Evolutionary conservation across 148 eudicot genomes (phyloP), one percentile per base, ranked within the genome.

Genomic region (Rheum nobile): DNA sequence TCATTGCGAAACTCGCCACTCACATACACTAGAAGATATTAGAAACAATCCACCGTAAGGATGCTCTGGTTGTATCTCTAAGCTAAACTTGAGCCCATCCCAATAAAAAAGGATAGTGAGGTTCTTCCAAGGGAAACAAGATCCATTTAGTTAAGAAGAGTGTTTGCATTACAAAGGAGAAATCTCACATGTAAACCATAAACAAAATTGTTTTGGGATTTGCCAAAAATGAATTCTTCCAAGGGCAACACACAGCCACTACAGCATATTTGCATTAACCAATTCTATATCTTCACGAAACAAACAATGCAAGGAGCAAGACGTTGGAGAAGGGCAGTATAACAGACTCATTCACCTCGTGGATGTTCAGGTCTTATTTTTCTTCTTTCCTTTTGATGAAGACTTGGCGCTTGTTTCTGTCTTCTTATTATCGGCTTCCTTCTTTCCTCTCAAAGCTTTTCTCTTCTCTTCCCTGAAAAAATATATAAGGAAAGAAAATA

Each of bases 401-500:
- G 67, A 57, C 26, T 57, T 57, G 32, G 41, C 71, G 21, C 11
- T 68, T 6, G 35, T 17, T 17, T 35, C 44, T 31, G 32, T 73
- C 44, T 67, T 52, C 73, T 78, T 73, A 63, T 71, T 67, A 14
- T 28, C 73, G 35, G 32, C 48, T 41, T 50, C 39, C 73, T 75
- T 75, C 75, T 73, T 67, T 65, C 55, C 81, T 61, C 74, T 73
- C 54, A 44, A 71, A 4, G 67, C 24, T 74, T 87, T 85, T 75
- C 85, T 79, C 84, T 83, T 86, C 16, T 74, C 82, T 84, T 88
- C 88, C 87, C 89, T 90, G 73, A 31, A 47, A 21, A 72, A 6
- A 50, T n/a, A 42, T 16, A 42, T 12, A 42, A 2, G 12, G 8
- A 7, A 0, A 1, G n/a, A n/a, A n/a, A n/a, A n/a, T n/a, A 19